Evolutionary conservation across 2,329 filamentous ascomycete genomes (phyloP), one percentile per base, ranked within the genome.

Genomic region (Aureobasidium sp.): DNA sequence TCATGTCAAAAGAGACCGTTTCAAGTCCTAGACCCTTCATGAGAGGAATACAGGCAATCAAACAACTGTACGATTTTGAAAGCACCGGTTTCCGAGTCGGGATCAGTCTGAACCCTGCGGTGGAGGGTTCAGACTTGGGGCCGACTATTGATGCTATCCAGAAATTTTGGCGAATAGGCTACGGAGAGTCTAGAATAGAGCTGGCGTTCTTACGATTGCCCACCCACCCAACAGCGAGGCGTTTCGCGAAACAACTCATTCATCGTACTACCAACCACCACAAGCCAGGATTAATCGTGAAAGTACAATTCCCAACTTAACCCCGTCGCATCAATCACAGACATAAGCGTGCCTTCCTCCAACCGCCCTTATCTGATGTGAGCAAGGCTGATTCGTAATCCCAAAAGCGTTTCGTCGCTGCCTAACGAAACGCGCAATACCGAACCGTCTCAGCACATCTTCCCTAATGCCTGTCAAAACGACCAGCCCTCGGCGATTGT

Each of bases 1-100:
- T 55, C 53, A 36, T 55, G 53, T 55, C 53, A 55, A 27, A 32
- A 54, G 53, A 14, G 27, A 11, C 29, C 53, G 53, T 55, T 55
- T 55, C 53, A 45, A 21, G 41, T 45, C 27, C 29, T 34, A 45
- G 29, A 42, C 53, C 30, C 29, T 34, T 39, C 50, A 21, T 27
- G 3, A 7, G 37, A 3, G n/a, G 50, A 41, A 25, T 51, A 13
- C 11, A 50, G 34, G 14, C 48, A 54, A 54, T 41, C 36, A 54
- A 54, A 54, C 25, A 13, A 39, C 8, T 27, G 11, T 37, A 11
- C 34, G 13, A 37, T 37, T 6, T 14, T 5, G 13, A 37, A 14
- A 37, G 34, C 34, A 37, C 34, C 2, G 11, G 13, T 6, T 34
- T 11, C 7, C 21, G 21, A 21, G 21, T 21, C 21, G 21, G 21